Evolutionary conservation across 768 basidiomycete genomes (phyloP), one percentile per base, ranked within the genome.

Genomic region (Lactarius tabidus): DNA sequence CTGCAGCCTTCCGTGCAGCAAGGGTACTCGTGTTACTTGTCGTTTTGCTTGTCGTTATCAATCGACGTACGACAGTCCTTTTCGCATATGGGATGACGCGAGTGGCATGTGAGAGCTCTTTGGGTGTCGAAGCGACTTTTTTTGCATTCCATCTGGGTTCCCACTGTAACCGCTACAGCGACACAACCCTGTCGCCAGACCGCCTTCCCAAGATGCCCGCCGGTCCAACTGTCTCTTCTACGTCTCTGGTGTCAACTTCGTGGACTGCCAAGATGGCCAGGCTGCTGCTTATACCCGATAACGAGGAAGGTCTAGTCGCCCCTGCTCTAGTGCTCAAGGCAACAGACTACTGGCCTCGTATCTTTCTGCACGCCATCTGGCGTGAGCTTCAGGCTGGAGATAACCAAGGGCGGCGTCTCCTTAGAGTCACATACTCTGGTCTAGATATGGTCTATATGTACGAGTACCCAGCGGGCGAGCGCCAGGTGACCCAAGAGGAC

Each of bases 91-190:
- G 36, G 79, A 81, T 90, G 92, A 65, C 75, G 75, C 1, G 92
- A 84, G n/a, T 77, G 78, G 57, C 91, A 93, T 73, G 92, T 69
- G 82, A 38, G 38, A 38, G 38, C 14, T 45, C 9, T 45, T 45
- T 48, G n/a, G n/a, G 7, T 12, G 45, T 36, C 36, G 33, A 33
- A 33, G 8, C 33, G 33, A 36, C 36, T 2, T 8, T 14, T 45
- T 23, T 48, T 23, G 23, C 45, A 23, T 48, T 48, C 45, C 45
- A 45, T 45, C n/a, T 45, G n/a, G 43, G n/a, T 23, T 23, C 20
- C 8, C 43, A 45, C 43, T 45, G n/a, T n/a, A 2, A 48, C 45
- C 45, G 23, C 45, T 48, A 48, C 45, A 6, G n/a, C 45, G 12
- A 48, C 12, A 48, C n/a, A 23, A 48, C 45, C 6, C 45, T n/a